A percentile compares a stretch with the other conserved stretches of the same genome.
Evolutionary conservation across 257 asterid species (phyloP).

Genomic region (Solanum medicagineum): DNA sequence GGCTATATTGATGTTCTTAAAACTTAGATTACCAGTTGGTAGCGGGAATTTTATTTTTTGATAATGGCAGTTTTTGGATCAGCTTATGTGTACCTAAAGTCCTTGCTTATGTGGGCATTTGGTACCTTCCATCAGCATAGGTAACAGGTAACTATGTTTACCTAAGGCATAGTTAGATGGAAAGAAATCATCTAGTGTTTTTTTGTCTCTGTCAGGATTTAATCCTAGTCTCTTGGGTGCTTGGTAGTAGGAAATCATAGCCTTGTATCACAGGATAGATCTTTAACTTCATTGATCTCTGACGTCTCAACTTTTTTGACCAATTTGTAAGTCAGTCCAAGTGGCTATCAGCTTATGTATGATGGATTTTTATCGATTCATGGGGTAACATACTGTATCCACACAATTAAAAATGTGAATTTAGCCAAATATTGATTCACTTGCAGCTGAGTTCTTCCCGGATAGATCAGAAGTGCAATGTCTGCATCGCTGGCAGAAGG

Average conservation of each 20-base stretch:
- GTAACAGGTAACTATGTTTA: not conserved
- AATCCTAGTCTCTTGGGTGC: not conserved
- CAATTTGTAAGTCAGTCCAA: not conserved
- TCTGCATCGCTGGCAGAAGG: slow-evolving; percentile 99
- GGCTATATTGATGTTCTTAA: not conserved
- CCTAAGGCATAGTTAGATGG: not conserved
- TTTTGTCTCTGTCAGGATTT: not conserved
- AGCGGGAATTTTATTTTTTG: not conserved
- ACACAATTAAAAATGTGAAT: not conserved
- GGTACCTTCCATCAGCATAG: not conserved
- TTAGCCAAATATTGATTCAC: slow-evolving; percentile 2
- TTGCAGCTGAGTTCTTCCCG: slow-evolving; percentile 88
- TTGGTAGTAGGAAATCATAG: not conserved
- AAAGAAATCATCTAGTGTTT: not conserved
- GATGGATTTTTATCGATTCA: not conserved
- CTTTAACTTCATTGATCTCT: not conserved
- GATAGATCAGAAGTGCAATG: slow-evolving; percentile 99
- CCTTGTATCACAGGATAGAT: not conserved
- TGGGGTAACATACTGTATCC: not conserved
- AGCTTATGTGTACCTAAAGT: not conserved
- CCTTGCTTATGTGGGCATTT: not conserved
- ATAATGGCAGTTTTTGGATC: not conserved
- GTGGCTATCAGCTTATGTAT: not conserved
- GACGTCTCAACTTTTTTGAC: not conserved
- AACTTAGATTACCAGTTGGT: not conserved